These are phyloP conservation scores for Cystobasidium pallidum DNA, from an alignment of 1,284 basidiomycete genomes.

Conservation along the genomic window DNA sequence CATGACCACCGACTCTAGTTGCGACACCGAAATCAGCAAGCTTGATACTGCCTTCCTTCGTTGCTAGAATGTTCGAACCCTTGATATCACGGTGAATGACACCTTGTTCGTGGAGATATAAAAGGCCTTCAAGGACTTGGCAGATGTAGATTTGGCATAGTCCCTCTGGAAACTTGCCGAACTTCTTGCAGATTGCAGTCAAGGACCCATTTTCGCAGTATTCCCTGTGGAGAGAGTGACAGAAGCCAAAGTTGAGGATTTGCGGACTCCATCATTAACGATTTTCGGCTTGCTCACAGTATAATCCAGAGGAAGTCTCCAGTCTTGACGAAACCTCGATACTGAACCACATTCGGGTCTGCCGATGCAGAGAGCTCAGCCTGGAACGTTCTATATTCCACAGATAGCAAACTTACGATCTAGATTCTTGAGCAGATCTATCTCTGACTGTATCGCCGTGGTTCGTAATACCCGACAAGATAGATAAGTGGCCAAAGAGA, in stretches of 20 bases:
- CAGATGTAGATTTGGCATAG: conserved; percentile 95
- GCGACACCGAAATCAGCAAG: conserved; percentile 56
- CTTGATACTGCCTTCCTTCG: conserved; percentile 95
- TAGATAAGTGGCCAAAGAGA: not conserved
- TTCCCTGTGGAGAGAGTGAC: conserved; percentile 58
- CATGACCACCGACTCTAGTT: conserved; percentile 63
- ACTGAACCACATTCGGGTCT: conserved; percentile 93
- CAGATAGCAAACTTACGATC: conserved; percentile 59
- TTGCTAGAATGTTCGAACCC: conserved; percentile 96
- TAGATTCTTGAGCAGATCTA: conserved; percentile 94
- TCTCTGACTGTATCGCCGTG: conserved; percentile 75
- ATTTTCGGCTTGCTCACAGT: conserved; percentile 58
- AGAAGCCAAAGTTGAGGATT: not conserved
- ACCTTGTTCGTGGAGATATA: conserved; percentile 95
- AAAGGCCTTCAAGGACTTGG: conserved; percentile 83
- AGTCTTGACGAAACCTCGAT: conserved; percentile 96
- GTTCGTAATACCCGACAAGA: too few species aligned
- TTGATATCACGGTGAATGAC: conserved; percentile 99
- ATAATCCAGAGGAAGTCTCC: conserved; percentile 94
- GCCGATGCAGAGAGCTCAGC: conserved; percentile 7
- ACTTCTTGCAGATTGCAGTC: conserved; percentile 89
- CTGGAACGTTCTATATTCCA: not conserved
- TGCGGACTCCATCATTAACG: too few species aligned
- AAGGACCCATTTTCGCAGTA: conserved; percentile 98
- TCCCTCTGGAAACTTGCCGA: conserved; percentile 96